Percentiles rank a stretch among this genome's conserved stretches.
phyloP scores from a whole-genome alignment of 2,329 filamentous ascomycete species.

The Aspergillus spinulosporus region DNA sequence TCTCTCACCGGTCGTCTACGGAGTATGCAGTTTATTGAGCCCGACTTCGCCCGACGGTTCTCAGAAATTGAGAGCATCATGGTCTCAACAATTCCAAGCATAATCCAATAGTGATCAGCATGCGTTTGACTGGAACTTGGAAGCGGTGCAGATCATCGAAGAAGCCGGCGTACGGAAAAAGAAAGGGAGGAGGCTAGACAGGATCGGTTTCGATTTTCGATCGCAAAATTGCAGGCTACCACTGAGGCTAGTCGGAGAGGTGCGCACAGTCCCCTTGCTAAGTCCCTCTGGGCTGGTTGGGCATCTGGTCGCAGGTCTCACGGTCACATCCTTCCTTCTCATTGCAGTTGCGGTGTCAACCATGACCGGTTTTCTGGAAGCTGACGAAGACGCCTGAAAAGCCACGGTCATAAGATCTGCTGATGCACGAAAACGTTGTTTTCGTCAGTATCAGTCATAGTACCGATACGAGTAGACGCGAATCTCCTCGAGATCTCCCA shows the following conservation, averaged over 20 bases:
- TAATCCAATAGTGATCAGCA: not conserved
- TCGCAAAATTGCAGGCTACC: slow-evolving; percentile 13
- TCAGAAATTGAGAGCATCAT: not conserved
- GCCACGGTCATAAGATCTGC: slow-evolving; percentile 3
- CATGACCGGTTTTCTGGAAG: slow-evolving; percentile 17
- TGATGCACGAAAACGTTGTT: not conserved
- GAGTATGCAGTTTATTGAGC: not conserved
- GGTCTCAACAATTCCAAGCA: not conserved
- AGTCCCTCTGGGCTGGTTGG: slow-evolving; percentile 10
- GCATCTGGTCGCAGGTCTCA: slow-evolving; percentile 14
- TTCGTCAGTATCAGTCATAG: not conserved
- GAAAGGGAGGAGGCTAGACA: not conserved
- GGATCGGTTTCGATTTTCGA: not conserved
- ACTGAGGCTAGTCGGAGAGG: slow-evolving; percentile 1
- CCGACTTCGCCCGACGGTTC: slow-evolving; percentile 5
- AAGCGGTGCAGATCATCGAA: slow-evolving; percentile 5
- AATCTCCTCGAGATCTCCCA: not conserved
- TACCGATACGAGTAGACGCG: not conserved
- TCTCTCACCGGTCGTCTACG: not conserved
- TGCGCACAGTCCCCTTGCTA: slow-evolving; percentile 24
- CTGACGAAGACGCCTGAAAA: slow-evolving; percentile 18
- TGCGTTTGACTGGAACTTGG: not conserved
- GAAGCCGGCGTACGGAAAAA: not conserved
- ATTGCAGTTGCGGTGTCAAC: slow-evolving; percentile 23
- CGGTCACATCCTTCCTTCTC: slow-evolving; percentile 19